These are phyloP conservation scores for Uronychia binucleata DNA, from an alignment of 73 alveolate species.

Conservation along the genomic window DNA sequence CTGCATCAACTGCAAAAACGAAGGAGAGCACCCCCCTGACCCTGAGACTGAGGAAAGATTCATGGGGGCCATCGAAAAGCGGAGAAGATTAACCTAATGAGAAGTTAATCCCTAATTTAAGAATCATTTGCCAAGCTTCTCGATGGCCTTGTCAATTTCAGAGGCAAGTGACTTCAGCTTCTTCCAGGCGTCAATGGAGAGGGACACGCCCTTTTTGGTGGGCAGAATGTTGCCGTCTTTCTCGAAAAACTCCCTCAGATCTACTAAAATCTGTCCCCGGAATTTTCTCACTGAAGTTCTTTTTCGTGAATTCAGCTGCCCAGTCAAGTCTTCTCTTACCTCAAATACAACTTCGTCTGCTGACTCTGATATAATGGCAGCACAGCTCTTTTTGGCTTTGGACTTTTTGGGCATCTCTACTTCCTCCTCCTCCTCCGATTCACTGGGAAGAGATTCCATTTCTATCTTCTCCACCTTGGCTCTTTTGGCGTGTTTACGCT, in stretches of 20 bases:
- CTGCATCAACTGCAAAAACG: not conserved
- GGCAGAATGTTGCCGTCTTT: conserved; percentile 25
- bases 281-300: conserved; percentile 9
- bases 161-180: not conserved
- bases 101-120: not conserved
- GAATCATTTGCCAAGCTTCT: conserved; percentile 14
- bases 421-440: too few species aligned
- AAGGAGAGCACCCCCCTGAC: not conserved
- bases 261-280: conserved; percentile 17
- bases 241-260: conserved; percentile 30
- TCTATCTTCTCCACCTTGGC: too few species aligned
- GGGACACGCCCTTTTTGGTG: conserved; percentile 21
- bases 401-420: too few species aligned
- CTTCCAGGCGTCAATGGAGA: conserved; percentile 23
- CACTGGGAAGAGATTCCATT: too few species aligned
- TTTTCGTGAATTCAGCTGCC: conserved; percentile 24
- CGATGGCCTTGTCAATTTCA: conserved; percentile 30
- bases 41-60: not conserved
- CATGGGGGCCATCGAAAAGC: not conserved
- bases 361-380: too few species aligned
- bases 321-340: not conserved
- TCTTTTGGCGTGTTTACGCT: too few species aligned
- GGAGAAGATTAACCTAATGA: not conserved
- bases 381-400: too few species aligned
- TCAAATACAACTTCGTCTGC: not conserved